Evolutionary conservation across 148 eudicot genomes (phyloP).

Genomic region (Spergularia marina): DNA sequence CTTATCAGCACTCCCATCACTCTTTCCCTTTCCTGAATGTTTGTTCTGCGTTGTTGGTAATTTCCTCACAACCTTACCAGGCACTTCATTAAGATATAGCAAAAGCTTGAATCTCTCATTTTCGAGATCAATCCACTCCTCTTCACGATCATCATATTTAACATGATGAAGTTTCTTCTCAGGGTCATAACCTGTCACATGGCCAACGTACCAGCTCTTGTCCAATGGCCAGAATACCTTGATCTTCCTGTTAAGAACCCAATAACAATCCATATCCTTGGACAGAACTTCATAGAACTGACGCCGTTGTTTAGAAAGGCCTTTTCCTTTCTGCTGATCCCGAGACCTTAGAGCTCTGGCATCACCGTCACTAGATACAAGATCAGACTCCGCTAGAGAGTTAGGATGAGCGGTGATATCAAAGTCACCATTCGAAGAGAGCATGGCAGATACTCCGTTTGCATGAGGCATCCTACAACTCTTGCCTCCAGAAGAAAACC

Average conservation of each 20-base stretch:
- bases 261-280: constrained; percentile 53
- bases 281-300: constrained; percentile 70
- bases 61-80: constrained; percentile 38
- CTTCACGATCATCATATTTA: constrained; percentile 87
- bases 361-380: constrained; percentile 51
- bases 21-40: constrained; percentile 21
- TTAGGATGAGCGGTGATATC: constrained; percentile 26
- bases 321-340: constrained; percentile 49
- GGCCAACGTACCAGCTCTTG: constrained; percentile 86
- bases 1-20: constrained; percentile 25
- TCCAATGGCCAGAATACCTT: constrained; percentile 95
- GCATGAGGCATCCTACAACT: constrained; percentile 34
- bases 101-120: constrained; percentile 82
- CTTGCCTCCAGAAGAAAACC: constrained; percentile 44
- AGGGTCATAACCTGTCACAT: constrained; percentile 64
- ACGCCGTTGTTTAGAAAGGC: constrained; percentile 51
- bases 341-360: constrained; percentile 62
- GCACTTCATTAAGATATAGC: constrained; percentile 78
- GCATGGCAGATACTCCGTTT: constrained; percentile 32
- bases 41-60: constrained; percentile 24
- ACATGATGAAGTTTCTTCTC: constrained; percentile 72
- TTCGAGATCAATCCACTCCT: constrained; percentile 83
- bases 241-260: constrained; percentile 75
- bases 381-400: constrained; percentile 35
- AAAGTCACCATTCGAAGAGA: constrained; percentile 32